Evolutionary conservation across 768 basidiomycete species (phyloP), one percentile per base, ranked within the genome.

Genomic region (Lentinula raphanica): DNA sequence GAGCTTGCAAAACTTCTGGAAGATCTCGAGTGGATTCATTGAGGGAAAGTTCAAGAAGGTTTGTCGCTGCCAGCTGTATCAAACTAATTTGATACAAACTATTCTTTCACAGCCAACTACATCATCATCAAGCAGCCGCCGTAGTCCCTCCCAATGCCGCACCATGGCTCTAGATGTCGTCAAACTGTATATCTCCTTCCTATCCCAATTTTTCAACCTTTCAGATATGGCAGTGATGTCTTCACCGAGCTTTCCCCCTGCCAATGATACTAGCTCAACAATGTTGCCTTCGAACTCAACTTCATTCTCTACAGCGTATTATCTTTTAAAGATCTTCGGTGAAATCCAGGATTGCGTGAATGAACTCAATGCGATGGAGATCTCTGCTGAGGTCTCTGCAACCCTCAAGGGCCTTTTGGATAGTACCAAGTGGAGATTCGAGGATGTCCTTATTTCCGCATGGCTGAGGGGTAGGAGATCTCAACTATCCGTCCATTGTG

Each of bases 1-100:
- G n/a, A 82, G 88, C 1, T 79, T 99, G 23, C 94, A 96, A 13
- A 92, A 83, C 65, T 98, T 98, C 73, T 96, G 94, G 93, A 89
- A 86, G 67, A 90, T 99, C 49, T 87, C 91, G 2, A 91, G 84
- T 70, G 85, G 83, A 23, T 96, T 94, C 67, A 85, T 95, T 74
- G 94, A 97, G 42, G 96, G 97, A 4, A 94, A 91, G 70, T 94
- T 90, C 69, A 88, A 86, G 69, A 93, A 87, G 81, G 94, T 94
- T 55, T 56, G 73, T 67, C 51, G 32, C 28, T 39, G 23, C 38
- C 15, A n/a, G n/a, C n/a, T n/a, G 5, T 27, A 23, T 28, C 36
- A 23, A 29, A n/a, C n/a, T n/a, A n/a, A n/a, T n/a, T n/a, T n/a
- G n/a, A n/a, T n/a, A n/a, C n/a, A n/a, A n/a, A n/a, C n/a, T n/a